phyloP scores from a whole-genome alignment of 306 rosid species.

The Echinosophora koreensis region DNA sequence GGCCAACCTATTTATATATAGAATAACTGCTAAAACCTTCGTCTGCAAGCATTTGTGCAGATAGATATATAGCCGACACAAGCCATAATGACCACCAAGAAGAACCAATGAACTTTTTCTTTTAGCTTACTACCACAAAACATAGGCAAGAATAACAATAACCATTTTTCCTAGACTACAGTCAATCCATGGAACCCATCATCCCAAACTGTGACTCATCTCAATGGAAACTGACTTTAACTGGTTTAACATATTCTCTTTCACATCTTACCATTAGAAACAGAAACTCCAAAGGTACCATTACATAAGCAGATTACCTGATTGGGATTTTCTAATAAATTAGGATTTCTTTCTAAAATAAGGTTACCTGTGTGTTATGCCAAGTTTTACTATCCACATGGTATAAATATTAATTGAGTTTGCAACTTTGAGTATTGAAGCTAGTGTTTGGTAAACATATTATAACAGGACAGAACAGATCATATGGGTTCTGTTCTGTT shows the following conservation, averaged over 20 bases:
- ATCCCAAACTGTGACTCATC: constrained; percentile 4
- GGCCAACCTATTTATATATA: not conserved
- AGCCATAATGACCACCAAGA: not conserved
- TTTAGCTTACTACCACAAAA: constrained; percentile 20
- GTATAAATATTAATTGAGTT: not conserved
- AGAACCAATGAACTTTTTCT: constrained; percentile 26
- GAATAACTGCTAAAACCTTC: constrained; percentile 6
- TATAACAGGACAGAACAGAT: no score
- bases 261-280: constrained; percentile 1
- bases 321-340: not conserved
- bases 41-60: constrained; percentile 25
- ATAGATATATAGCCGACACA: constrained; percentile 12
- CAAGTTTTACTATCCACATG: not conserved
- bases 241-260: not conserved
- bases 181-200: constrained; percentile 13
- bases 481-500: no score
- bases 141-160: constrained; percentile 21
- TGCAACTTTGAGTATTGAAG: not conserved
- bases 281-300: not conserved
- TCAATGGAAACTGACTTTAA: not conserved
- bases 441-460: no score
- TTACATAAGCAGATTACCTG: not conserved
- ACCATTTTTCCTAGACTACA: not conserved
- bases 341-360: not conserved
- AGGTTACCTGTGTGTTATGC: not conserved